Evolutionary conservation across 768 basidiomycete species (phyloP), one percentile per base, ranked within the genome.

Genomic region (Leccinum pellstonianum): DNA sequence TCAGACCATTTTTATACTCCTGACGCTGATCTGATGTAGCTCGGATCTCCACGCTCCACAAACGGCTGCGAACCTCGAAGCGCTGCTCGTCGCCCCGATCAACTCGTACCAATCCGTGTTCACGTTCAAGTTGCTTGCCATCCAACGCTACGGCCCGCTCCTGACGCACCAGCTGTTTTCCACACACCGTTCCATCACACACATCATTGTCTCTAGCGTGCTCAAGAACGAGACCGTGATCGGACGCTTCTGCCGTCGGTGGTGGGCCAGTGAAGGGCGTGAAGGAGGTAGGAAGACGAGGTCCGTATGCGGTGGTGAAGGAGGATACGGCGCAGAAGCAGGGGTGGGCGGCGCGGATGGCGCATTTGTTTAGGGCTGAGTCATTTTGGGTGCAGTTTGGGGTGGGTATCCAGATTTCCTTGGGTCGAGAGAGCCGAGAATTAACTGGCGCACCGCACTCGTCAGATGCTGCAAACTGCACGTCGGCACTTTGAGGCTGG

Each of bases 201-300:
- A 98, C 70, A 93, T 94, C 3, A 86, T 99, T 62, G 88, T 98
- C 33, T 93, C 94, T 3, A 93, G 89, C 10, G 91, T 98, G 0
- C 82, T 99, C 52, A 27, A 27, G 25, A 27, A 97, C 71, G 95
- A 97, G 71, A 99, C 97, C 2, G 81, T 95, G 31, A 88, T 98
- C 61, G 23, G 90, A 90, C 66, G 81, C 79, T 3, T 38, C 37
- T 38, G 31, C 31, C 9, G 31, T 31, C 10, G 3, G 31, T 31
- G 31, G 29, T 29, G 14, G 35, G 73, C 70, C 10, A 70, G 23
- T 17, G 1, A 68, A 63, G 21, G 65, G 71, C 25, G 65, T 67
- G 21, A 79, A 81, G 62, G 83, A 83, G 49, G 67, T 74, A 51
- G 80, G 85, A 60, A 77, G 86, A 61, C 83, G 83, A 58, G 85